Base-by-base conservation (phyloP, 192 early-diverging fungal genomes). In the Mortierella hygrophila region DNA sequence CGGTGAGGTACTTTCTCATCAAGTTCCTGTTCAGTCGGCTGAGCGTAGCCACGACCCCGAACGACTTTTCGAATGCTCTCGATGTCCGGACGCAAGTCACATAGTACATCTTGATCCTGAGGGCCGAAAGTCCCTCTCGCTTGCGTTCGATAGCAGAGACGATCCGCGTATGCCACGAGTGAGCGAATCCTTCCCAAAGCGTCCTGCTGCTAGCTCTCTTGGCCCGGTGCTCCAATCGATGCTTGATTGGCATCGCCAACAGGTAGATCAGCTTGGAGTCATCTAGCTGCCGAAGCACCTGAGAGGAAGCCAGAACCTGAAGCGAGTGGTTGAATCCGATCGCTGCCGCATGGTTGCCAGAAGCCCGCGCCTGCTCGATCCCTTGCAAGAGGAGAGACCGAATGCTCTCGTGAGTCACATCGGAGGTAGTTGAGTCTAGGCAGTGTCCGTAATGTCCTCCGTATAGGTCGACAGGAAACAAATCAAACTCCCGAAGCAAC, bases 61-160 rank as follows among this genome's bases (percentile, higher is more conserved):
- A 40, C 1, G 87, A 88, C 49, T 80, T 79, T 23, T 88, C 87
- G 35, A 88, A 83, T 26, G 78, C 57, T 0, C 78, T 75, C 6
- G 87, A 88, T 3, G 81, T 80, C 18, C 87, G 73, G n/a, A 88
- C 82, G 35, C 82, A 82, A 0, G 87, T 83, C 20, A 76, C 68
- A 52, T 88, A 88, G 60, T 83, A 88, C 87, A 88, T 88, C 46
- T 83, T 82, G 70, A 88, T 73, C 13, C 87, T 68, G 2, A 88
- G 74, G 1, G 82, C 76, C 8, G 87, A 88, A 15, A 88, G 20
- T 21, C 38, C 74, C 42, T 88, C 87, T 32, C 87, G 81, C 38
- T 88, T 88, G 47, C 82, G 87, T 40, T 82, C 81, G 47, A 88
- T 80, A 21, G 81, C 57, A 38, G 77, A 70, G 4, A 88, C 81